Conservation (phyloP, 176 grass and related monocot species). For the Microstegium vimineum region DNA sequence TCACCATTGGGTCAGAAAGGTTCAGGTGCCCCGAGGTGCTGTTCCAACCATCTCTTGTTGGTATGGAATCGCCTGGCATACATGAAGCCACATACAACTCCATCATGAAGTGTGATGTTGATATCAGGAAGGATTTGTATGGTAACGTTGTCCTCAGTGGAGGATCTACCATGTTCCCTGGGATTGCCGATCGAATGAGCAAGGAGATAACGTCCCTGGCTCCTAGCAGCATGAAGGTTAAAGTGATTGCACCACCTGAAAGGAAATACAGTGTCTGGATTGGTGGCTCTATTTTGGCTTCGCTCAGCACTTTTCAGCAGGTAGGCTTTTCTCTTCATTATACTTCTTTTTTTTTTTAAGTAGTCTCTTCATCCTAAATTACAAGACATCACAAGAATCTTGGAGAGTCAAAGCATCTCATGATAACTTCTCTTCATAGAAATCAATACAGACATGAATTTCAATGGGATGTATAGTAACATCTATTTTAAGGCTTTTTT, state of each 20-base stretch:
- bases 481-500: background rate
- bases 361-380: no score
- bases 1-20: slow-evolving; percentile 82
- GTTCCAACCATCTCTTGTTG: slow-evolving; percentile 80
- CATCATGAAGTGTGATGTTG: slow-evolving; percentile 88
- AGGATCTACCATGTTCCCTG: slow-evolving; percentile 87
- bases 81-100: slow-evolving; percentile 84
- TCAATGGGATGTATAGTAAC: background rate
- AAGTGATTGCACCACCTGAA: slow-evolving; percentile 83
- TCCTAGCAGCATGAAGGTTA: slow-evolving; percentile 84
- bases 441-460: background rate
- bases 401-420: no score
- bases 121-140: slow-evolving; percentile 83
- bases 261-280: slow-evolving; percentile 92
- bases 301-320: slow-evolving; percentile 89
- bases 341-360: background rate
- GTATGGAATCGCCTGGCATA: slow-evolving; percentile 69
- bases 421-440: background rate
- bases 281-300: slow-evolving; percentile 81
- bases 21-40: slow-evolving; percentile 87
- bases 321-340: slow-evolving; percentile 9
- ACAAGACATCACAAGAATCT: no score
- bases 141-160: slow-evolving; percentile 77
- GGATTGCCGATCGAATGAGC: slow-evolving; percentile 85
- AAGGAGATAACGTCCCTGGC: slow-evolving; percentile 74